Evolutionary conservation across 768 basidiomycete genomes (phyloP).

Genomic region (Strobilomyces confusus): DNA sequence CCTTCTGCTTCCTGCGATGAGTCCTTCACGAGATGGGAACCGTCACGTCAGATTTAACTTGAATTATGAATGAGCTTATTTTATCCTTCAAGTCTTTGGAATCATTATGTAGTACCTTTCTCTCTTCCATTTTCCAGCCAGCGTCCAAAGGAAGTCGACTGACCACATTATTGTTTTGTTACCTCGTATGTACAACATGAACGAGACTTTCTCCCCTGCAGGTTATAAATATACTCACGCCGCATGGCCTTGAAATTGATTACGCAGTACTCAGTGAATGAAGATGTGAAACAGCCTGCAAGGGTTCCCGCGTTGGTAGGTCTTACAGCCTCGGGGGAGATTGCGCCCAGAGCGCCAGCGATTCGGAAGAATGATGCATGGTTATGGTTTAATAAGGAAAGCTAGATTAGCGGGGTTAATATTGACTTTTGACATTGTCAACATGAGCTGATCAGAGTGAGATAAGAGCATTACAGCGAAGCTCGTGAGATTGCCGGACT

Average conservation of each 20-base stretch:
- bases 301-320: background rate
- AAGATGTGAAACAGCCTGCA: background rate
- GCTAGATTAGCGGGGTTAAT: constrained; percentile 1
- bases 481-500: background rate
- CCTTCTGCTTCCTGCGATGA: constrained; percentile 45
- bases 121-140: background rate
- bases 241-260: background rate
- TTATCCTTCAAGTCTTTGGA: background rate
- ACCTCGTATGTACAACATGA: constrained; percentile 1
- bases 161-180: background rate
- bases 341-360: background rate
- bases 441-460: background rate
- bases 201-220: background rate
- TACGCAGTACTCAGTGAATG: background rate
- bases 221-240: background rate
- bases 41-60: constrained; percentile 36
- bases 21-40: constrained; percentile 62
- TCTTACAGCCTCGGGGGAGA: too few relatives aligned
- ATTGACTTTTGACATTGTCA: constrained; percentile 10
- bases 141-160: background rate
- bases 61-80: constrained; percentile 3
- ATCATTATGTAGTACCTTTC: background rate
- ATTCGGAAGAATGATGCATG: background rate
- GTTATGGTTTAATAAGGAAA: background rate
- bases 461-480: background rate